A percentile compares a stretch with the other conserved stretches of the same genome.
These are phyloP conservation scores for Davidsoniella neocaledoniae DNA, from an alignment of 2,329 filamentous ascomycete species.

Conservation along the genomic window DNA sequence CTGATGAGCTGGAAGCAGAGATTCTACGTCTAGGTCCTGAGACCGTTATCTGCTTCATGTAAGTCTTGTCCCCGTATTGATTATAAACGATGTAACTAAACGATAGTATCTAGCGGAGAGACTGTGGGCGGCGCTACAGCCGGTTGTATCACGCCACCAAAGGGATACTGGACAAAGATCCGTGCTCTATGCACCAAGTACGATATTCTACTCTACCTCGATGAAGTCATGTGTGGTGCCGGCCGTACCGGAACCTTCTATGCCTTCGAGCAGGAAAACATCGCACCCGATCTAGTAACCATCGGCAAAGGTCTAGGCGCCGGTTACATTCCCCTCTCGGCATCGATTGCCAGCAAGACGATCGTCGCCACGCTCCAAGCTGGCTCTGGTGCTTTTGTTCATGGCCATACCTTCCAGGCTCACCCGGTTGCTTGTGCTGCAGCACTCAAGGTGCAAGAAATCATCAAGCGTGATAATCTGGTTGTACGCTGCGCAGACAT, in stretches of 20 bases:
- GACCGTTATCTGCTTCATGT: conserved; percentile 20
- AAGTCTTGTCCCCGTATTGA: not conserved
- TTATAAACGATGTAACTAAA: not conserved
- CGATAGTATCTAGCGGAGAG: conserved; percentile 25
- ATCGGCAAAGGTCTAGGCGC: conserved; percentile 43
- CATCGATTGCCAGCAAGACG: conserved; percentile 32
- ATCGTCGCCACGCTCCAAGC: conserved; percentile 32
- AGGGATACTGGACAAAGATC: conserved; percentile 38
- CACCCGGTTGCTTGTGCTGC: conserved; percentile 25
- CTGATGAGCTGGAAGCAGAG: conserved; percentile 29
- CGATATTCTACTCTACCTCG: conserved; percentile 37
- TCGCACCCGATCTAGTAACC: conserved; percentile 37
- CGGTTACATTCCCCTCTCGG: conserved; percentile 39
- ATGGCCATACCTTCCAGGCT: conserved; percentile 39
- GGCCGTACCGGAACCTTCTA: conserved; percentile 45
- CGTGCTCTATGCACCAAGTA: conserved; percentile 36
- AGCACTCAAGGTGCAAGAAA: conserved; percentile 23
- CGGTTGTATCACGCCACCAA: conserved; percentile 30
- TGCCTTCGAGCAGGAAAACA: conserved; percentile 41
- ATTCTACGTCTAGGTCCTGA: conserved; percentile 28
- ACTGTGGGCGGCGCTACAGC: conserved; percentile 1
- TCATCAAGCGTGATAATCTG: conserved; percentile 21
- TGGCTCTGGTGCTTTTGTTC: conserved; percentile 31
- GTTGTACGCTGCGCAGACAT: conserved; percentile 19
- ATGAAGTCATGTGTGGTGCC: conserved; percentile 53